These are phyloP conservation scores for Tricholoma furcatifolium DNA, from an alignment of 768 basidiomycete species.

Conservation along the genomic window DNA sequence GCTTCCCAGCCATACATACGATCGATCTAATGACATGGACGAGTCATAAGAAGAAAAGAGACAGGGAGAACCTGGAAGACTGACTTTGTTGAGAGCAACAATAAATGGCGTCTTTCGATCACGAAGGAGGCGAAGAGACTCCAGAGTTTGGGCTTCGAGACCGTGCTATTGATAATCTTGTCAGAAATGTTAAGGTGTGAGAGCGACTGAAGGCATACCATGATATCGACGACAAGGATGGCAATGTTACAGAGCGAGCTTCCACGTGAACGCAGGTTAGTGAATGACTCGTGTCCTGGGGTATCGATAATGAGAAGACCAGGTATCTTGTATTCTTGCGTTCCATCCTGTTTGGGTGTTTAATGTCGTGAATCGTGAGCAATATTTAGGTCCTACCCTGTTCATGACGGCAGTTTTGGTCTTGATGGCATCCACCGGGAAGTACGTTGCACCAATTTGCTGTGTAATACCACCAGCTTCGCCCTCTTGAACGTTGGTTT, in stretches of 20 bases:
- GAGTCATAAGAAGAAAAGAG: conserved; percentile 3
- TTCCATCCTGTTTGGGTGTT: conserved; percentile 52
- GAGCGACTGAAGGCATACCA: conserved; percentile 45
- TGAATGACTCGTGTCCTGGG: conserved; percentile 99
- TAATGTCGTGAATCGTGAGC: not conserved
- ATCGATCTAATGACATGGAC: conserved; percentile 69
- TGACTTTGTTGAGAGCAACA: conserved; percentile 37
- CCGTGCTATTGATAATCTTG: conserved; percentile 66
- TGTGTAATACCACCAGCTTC: conserved; percentile 99
- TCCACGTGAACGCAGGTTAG: conserved; percentile 92
- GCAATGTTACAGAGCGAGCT: conserved; percentile 98
- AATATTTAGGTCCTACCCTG: conserved; percentile 43
- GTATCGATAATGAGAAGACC: conserved; percentile 97
- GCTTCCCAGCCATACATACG: conserved; percentile 95
- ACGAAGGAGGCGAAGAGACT: conserved; percentile 87
- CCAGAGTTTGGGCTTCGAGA: conserved; percentile 95
- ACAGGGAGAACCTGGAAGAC: not conserved
- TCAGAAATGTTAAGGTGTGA: conserved; percentile 3
- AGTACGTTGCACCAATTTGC: conserved; percentile 99
- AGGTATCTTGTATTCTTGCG: conserved; percentile 93
- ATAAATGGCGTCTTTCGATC: conserved; percentile 98
- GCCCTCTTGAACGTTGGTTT: conserved; percentile 99
- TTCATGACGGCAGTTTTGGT: conserved; percentile 94
- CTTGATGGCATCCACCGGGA: conserved; percentile 93
- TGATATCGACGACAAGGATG: conserved; percentile 98